These are phyloP conservation scores for Coleophoma crateriformis DNA, from an alignment of 2,329 filamentous ascomycete genomes.

Conservation along the genomic window DNA sequence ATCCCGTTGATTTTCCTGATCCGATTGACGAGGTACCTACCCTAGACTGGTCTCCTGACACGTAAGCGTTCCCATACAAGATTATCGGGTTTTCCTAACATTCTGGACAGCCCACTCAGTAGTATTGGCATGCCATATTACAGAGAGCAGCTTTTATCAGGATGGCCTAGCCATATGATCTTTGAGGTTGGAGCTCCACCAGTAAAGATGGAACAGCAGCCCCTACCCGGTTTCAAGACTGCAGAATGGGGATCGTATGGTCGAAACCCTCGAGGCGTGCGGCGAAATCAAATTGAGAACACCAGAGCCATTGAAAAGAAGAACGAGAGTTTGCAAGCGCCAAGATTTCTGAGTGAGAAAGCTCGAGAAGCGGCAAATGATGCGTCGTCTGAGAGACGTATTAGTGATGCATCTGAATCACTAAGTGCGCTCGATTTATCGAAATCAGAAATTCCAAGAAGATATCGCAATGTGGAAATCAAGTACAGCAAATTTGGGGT, in stretches of 20 bases:
- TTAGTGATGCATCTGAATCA: conserved; percentile 54
- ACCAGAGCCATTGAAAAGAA: conserved; percentile 59
- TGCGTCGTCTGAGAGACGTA: conserved; percentile 31
- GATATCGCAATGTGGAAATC: conserved; percentile 94
- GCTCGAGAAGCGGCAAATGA: conserved; percentile 60
- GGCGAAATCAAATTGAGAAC: conserved; percentile 79
- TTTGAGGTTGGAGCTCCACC: conserved; percentile 85
- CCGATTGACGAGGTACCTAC: conserved; percentile 39
- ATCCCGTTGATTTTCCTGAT: conserved; percentile 62
- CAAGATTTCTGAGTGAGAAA: conserved; percentile 94
- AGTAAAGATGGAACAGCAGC: conserved; percentile 63
- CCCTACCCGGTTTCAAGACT: conserved; percentile 62
- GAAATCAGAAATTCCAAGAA: conserved; percentile 76
- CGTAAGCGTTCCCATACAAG: conserved; percentile 38
- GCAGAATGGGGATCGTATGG: conserved; percentile 75
- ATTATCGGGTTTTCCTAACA: conserved; percentile 3
- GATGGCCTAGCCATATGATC: conserved; percentile 79
- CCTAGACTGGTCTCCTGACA: conserved; percentile 62
- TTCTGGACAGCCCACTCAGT: conserved; percentile 61
- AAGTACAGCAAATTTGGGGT: conserved; percentile 99
- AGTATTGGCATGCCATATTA: conserved; percentile 91
- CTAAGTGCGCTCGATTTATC: conserved; percentile 66
- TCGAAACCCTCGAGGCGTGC: conserved; percentile 65
- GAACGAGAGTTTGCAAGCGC: conserved; percentile 61
- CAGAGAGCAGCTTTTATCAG: conserved; percentile 77